Evolutionary conservation across 352 stramenopile species (phyloP).

Genomic region (Sclerospora graminicola): DNA sequence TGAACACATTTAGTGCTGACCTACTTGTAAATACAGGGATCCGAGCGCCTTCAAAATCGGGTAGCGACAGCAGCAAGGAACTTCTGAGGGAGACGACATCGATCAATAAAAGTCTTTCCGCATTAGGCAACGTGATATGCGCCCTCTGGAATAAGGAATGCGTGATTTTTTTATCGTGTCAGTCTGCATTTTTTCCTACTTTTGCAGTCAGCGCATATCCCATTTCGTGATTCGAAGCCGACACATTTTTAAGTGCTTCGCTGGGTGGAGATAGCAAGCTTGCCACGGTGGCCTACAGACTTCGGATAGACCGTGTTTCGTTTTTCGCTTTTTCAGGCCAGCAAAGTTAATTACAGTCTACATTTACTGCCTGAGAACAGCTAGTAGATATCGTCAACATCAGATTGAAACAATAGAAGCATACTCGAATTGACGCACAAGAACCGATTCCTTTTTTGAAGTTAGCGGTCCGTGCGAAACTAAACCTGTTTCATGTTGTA

Average conservation of each 20-base stretch:
- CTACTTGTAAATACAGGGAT: slow-evolving; percentile 34
- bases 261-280: slow-evolving; percentile 82
- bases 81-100: slow-evolving; percentile 74
- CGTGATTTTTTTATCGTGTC: background rate
- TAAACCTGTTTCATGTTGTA: too few relatives aligned
- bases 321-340: too few relatives aligned
- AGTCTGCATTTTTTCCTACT: background rate
- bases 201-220: slow-evolving; percentile 55
- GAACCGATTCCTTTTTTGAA: too few relatives aligned
- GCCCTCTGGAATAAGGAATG: slow-evolving; percentile 73
- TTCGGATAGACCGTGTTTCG: too few relatives aligned
- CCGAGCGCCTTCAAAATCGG: slow-evolving; percentile 74
- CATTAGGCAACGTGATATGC: slow-evolving; percentile 76
- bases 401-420: too few relatives aligned
- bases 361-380: too few relatives aligned
- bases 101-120: slow-evolving; percentile 85
- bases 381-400: too few relatives aligned
- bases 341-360: too few relatives aligned
- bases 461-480: too few relatives aligned
- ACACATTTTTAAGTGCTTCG: slow-evolving; percentile 80
- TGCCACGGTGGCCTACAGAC: too few relatives aligned
- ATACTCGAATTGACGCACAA: too few relatives aligned
- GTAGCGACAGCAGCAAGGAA: slow-evolving; percentile 61
- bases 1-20: background rate
- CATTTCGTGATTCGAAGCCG: slow-evolving; percentile 86